phyloP scores from a whole-genome alignment of 148 eudicot species.

The Nepenthes mirabilis region DNA sequence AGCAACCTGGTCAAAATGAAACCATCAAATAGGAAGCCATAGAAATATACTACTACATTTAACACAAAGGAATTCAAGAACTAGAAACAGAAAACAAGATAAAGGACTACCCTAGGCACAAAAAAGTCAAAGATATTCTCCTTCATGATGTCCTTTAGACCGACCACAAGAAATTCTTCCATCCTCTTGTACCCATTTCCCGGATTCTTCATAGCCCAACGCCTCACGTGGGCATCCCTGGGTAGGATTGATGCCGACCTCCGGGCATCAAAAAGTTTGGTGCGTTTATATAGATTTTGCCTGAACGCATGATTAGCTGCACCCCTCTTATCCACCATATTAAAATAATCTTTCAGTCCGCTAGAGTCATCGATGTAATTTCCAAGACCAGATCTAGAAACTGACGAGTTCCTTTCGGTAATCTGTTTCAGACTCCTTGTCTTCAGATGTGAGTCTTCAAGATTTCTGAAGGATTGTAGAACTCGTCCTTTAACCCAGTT shows the following conservation, averaged over 20 bases:
- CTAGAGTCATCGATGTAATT: constrained; percentile 69
- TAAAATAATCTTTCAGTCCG: constrained; percentile 86
- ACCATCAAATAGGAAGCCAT: not conserved
- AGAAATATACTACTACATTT: not conserved
- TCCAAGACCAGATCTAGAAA: constrained; percentile 27
- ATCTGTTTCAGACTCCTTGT: constrained; percentile 38
- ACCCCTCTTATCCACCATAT: constrained; percentile 78
- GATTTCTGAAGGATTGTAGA: not conserved
- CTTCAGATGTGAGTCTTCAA: constrained; percentile 22
- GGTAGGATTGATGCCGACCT: constrained; percentile 73
- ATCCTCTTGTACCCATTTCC: constrained; percentile 68
- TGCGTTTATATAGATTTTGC: constrained; percentile 76
- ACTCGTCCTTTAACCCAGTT: constrained; percentile 49
- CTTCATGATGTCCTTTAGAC: constrained; percentile 78
- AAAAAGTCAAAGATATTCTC: constrained; percentile 63
- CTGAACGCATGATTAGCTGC: constrained; percentile 67
- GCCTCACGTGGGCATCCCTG: constrained; percentile 85
- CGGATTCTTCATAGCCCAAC: constrained; percentile 74
- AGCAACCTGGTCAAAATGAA: constrained; percentile 44
- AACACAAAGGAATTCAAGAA: constrained; percentile 1
- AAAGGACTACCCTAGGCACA: constrained; percentile 53
- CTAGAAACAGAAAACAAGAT: constrained; percentile 1
- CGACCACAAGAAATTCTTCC: constrained; percentile 56
- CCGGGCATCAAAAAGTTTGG: constrained; percentile 69
- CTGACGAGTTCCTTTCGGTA: constrained; percentile 28